Base-by-base conservation (phyloP, 2,329 filamentous ascomycete species). In the Phoma sp. region DNA sequence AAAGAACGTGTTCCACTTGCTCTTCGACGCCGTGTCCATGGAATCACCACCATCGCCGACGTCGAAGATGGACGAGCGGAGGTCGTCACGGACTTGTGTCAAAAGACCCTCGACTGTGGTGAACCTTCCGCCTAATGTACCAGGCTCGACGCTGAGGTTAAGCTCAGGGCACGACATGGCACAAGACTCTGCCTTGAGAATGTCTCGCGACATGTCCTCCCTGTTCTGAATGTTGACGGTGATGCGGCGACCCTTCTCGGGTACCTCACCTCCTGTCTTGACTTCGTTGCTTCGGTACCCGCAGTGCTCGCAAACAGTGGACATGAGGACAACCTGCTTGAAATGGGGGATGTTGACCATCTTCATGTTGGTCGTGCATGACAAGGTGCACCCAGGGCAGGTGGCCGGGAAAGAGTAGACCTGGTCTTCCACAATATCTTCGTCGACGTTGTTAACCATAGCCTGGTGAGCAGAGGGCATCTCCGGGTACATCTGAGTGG, bases 321-420 rank as follows among this genome's bases (percentile, higher is more conserved):
- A 93, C 91, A 96, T 98, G 66, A 99, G 83, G 33, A 97, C 88
- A 3, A 99, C 95, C 72, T 98, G 91, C 78, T 97, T 96, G 81
- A 99, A 99, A 78, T 96, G 90, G 1, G 95, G 95, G 59, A 99
- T 97, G 68, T 96, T 92, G 52, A 98, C 92, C 88, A 96, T 96
- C 81, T 97, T 96, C 92, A 97, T 97, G 76, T 96, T 93, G 9
- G 96, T 96, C 4, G 87, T 87, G 77, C 93, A 97, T 4, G 86
- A 80, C 76, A 90, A 90, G 69, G 88, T 87, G 81, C 95, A 99
- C 57, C 91, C 93, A 0, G 95, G 95, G 75, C 95, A 99, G 53
- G 87, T 90, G 6, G 93, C 89, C 2, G 93, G 93, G 78, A 99
- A 95, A 54, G 87, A 88, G 80, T 98, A 98, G 23, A 97, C 90